Conservation (phyloP, 352 stramenopile genomes). For the Peronospora farinosa region DNA sequence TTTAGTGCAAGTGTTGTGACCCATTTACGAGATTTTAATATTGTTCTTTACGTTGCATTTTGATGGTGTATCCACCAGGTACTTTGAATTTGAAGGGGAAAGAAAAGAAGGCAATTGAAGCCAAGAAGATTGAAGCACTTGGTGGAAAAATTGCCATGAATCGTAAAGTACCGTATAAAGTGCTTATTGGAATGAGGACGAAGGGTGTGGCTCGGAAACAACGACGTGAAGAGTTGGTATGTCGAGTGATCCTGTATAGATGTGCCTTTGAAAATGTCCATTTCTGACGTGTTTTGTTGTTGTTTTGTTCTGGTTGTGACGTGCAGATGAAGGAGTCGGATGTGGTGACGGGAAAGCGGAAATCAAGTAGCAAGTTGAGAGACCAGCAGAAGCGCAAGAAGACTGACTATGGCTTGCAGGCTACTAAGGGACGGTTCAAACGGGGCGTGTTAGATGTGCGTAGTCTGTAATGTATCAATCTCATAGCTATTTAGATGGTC, state of each 20-base stretch:
- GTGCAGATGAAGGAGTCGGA: conserved; percentile 57
- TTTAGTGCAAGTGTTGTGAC: conserved; percentile 1
- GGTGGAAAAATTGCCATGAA: conserved; percentile 55
- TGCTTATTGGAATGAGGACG: conserved; percentile 70
- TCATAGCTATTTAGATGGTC: conserved; percentile 1
- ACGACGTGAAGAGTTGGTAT: conserved; percentile 52
- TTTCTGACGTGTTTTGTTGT: too few relatives aligned
- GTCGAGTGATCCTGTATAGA: background rate
- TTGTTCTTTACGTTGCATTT: conserved; percentile 2
- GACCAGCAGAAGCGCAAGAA: conserved; percentile 62
- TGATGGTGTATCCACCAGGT: conserved; percentile 22
- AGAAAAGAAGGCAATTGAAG: conserved; percentile 69
- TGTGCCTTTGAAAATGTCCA: too few relatives aligned
- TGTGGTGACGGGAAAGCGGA: conserved; percentile 65
- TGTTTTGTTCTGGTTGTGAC: background rate
- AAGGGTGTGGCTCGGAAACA: conserved; percentile 44
- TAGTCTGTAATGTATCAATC: conserved; percentile 31
- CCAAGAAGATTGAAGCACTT: conserved; percentile 65
- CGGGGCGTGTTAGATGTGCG: conserved; percentile 68
- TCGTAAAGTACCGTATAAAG: conserved; percentile 61
- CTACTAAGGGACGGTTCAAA: conserved; percentile 68
- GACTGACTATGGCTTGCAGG: conserved; percentile 67
- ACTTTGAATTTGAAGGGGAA: conserved; percentile 60
- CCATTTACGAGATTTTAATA: background rate
- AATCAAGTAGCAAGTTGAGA: conserved; percentile 33